These are phyloP conservation scores for Zelopaecilomyces penicillatus DNA, from an alignment of 2,329 filamentous ascomycete species.

Conservation along the genomic window DNA sequence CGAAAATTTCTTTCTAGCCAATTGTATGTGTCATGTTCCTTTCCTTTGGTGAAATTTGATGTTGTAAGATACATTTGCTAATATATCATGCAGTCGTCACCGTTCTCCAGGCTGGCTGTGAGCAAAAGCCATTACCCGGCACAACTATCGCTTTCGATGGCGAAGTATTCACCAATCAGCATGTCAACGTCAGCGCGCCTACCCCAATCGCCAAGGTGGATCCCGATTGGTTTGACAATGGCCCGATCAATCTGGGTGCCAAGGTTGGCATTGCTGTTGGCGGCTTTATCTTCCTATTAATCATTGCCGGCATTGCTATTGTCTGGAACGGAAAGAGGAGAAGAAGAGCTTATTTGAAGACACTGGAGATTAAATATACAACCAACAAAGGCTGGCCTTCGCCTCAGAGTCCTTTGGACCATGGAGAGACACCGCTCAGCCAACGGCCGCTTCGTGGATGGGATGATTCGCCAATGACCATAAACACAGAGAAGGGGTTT, in stretches of 20 bases:
- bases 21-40: slow-evolving; percentile 34
- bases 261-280: slow-evolving; percentile 52
- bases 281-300: slow-evolving; percentile 39
- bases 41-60: too few species aligned
- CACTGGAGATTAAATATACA: slow-evolving; percentile 33
- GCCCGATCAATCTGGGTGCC: slow-evolving; percentile 42
- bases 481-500: slow-evolving; percentile 29
- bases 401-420: slow-evolving; percentile 17
- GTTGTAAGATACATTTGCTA: slow-evolving; percentile 10
- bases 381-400: slow-evolving; percentile 34
- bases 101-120: slow-evolving; percentile 47
- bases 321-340: slow-evolving; percentile 49
- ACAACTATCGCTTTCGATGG: slow-evolving; percentile 42
- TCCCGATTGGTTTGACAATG: slow-evolving; percentile 31
- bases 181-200: slow-evolving; percentile 43
- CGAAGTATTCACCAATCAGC: slow-evolving; percentile 39
- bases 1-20: slow-evolving; percentile 36
- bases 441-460: slow-evolving; percentile 17
- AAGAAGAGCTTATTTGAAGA: slow-evolving; percentile 42
- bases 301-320: slow-evolving; percentile 41
- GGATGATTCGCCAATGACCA: slow-evolving; percentile 43
- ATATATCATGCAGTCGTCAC: slow-evolving; percentile 31
- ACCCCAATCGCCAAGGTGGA: slow-evolving; percentile 31
- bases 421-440: slow-evolving; percentile 18
- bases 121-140: slow-evolving; percentile 40